Evolutionary conservation across 2,329 filamentous ascomycete genomes (phyloP).

Genomic region (Nigrospora osmanthi): DNA sequence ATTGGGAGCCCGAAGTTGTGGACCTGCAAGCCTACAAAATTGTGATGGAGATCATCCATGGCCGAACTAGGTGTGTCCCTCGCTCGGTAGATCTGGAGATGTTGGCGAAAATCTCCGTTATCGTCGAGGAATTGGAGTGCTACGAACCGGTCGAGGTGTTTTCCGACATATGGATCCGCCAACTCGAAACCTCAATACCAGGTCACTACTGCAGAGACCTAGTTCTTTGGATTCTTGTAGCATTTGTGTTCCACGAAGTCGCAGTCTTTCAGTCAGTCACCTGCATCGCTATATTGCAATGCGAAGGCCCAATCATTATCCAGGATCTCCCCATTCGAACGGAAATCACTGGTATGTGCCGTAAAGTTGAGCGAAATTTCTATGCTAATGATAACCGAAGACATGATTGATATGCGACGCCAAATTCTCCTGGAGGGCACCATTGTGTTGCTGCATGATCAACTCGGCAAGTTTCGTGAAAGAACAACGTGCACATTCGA

Average conservation of each 20-base stretch:
- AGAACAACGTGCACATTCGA: slow-evolving; percentile 5
- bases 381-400: not conserved
- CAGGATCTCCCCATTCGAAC: slow-evolving; percentile 3
- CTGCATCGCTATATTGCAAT: slow-evolving; percentile 2
- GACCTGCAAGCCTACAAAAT: slow-evolving; percentile 1
- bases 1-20: too few relatives aligned
- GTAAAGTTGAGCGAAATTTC: not conserved
- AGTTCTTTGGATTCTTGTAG: slow-evolving; percentile 5
- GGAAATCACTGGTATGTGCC: slow-evolving; percentile 1
- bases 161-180: slow-evolving; percentile 6
- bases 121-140: slow-evolving; percentile 22
- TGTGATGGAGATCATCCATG: slow-evolving; percentile 17
- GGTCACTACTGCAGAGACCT: slow-evolving; percentile 2
- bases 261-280: slow-evolving; percentile 6
- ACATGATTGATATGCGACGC: not conserved
- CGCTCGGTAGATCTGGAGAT: slow-evolving; percentile 10
- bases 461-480: not conserved
- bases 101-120: slow-evolving; percentile 16
- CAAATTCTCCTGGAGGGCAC: not conserved
- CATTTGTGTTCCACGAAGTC: slow-evolving; percentile 3
- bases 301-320: not conserved
- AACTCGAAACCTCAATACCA: not conserved
- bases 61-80: slow-evolving; percentile 14
- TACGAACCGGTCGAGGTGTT: slow-evolving; percentile 13
- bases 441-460: slow-evolving; percentile 2